Evolutionary conservation across 139 green algal species (phyloP).

Genomic region (Dunaliella primolecta): DNA sequence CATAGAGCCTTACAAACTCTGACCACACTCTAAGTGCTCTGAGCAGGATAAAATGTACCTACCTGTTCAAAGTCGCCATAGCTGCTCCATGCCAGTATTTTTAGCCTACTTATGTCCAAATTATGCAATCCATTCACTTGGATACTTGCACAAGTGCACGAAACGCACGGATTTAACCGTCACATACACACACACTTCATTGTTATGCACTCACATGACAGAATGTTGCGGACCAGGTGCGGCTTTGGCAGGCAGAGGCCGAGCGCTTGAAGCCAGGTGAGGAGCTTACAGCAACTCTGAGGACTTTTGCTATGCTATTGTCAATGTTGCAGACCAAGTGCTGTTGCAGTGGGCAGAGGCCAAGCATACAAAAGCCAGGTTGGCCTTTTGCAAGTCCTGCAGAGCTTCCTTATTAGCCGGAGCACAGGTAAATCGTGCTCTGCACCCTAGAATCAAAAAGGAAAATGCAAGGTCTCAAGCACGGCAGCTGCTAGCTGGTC

Average conservation of each 20-base stretch:
- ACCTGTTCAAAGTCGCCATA: too few species aligned
- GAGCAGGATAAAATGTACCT: too few species aligned
- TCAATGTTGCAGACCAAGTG: not conserved
- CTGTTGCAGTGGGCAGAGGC: not conserved
- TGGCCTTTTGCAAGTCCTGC: not conserved
- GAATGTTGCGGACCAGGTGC: slow-evolving; percentile 38
- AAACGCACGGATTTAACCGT: too few species aligned
- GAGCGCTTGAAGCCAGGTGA: slow-evolving; percentile 30
- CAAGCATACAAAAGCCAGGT: not conserved
- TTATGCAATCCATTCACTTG: too few species aligned
- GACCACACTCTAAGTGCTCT: too few species aligned
- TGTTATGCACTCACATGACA: not conserved
- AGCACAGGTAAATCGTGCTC: not conserved
- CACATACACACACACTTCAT: not conserved
- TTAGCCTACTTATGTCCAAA: too few species aligned
- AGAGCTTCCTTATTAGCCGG: too few species aligned
- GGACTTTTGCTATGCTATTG: slow-evolving; percentile 32
- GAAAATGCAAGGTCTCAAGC: not conserved
- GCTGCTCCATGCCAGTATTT: too few species aligned
- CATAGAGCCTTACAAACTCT: too few species aligned
- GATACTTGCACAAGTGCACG: too few species aligned
- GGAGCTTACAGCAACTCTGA: too few species aligned
- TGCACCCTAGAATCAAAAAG: not conserved
- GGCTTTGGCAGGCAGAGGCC: slow-evolving; percentile 66
- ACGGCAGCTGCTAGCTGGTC: too few species aligned